Percentiles rank a stretch among this genome's conserved stretches.
Evolutionary conservation across 805 yeast species (phyloP).

Genomic region (Candida dajiaensis): DNA sequence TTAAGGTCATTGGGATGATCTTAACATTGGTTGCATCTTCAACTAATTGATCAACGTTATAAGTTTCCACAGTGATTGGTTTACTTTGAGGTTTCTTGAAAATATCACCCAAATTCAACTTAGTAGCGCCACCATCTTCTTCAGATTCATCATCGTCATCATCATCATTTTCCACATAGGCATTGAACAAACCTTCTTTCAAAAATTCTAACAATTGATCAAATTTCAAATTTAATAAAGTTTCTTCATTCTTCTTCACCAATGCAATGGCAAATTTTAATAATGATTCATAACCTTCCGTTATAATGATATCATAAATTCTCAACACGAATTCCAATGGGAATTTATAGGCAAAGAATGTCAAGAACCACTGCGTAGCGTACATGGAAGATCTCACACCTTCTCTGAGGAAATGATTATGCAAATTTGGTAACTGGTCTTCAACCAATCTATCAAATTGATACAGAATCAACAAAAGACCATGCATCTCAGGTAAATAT

Average conservation of each 20-base stretch:
- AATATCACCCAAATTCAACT: slow-evolving; percentile 11
- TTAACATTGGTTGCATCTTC: slow-evolving; percentile 69
- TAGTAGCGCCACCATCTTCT: slow-evolving; percentile 8
- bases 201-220: slow-evolving; percentile 73
- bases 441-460: slow-evolving; percentile 88
- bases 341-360: slow-evolving; percentile 91
- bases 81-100: slow-evolving; percentile 6
- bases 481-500: slow-evolving; percentile 89
- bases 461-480: slow-evolving; percentile 75
- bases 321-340: slow-evolving; percentile 85
- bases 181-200: slow-evolving; percentile 73
- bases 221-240: slow-evolving; percentile 56
- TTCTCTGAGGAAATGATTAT: slow-evolving; percentile 73
- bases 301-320: slow-evolving; percentile 79
- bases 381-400: slow-evolving; percentile 93
- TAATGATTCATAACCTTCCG: slow-evolving; percentile 87
- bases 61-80: slow-evolving; percentile 29
- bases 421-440: slow-evolving; percentile 63
- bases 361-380: slow-evolving; percentile 96
- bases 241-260: slow-evolving; percentile 60
- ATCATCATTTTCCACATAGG: slow-evolving; percentile 43
- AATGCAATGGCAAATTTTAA: slow-evolving; percentile 80
- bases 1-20: slow-evolving; percentile 65
- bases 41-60: slow-evolving; percentile 70
- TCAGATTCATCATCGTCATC: slow-evolving; percentile 26